phyloP scores from a whole-genome alignment of 2,329 filamentous ascomycete species.

The Ophiocordyceps camponoti-saundersi region DNA sequence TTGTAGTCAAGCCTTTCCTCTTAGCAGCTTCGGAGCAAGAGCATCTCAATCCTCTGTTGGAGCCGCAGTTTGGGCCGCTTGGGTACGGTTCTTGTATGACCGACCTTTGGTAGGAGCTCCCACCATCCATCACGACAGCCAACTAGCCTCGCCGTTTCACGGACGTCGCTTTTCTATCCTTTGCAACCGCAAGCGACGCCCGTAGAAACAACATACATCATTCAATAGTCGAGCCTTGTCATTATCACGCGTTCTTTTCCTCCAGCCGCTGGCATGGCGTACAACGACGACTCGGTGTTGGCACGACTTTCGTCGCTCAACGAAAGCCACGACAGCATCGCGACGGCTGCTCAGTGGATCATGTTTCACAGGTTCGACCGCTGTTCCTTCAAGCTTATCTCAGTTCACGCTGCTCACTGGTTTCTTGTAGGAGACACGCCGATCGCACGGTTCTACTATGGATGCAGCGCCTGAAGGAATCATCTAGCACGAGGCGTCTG shows the following conservation, averaged over 20 bases:
- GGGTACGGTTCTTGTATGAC: background rate
- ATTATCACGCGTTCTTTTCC: background rate
- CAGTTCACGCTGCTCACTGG: background rate
- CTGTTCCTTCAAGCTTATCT: background rate
- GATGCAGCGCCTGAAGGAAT: conserved; percentile 79
- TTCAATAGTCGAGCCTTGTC: background rate
- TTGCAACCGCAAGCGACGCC: background rate
- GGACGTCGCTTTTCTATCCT: background rate
- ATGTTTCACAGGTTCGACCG: conserved; percentile 80
- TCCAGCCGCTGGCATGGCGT: conserved; percentile 51
- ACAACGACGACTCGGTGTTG: conserved; percentile 87
- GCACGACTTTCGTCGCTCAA: conserved; percentile 91
- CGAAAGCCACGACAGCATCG: conserved; percentile 93
- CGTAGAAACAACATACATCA: background rate
- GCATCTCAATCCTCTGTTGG: background rate
- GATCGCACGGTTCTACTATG: conserved; percentile 84
- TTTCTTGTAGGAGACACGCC: conserved; percentile 56
- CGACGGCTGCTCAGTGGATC: conserved; percentile 95
- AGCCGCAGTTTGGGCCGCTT: background rate
- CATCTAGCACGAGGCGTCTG: conserved; percentile 67
- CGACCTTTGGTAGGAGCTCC: background rate
- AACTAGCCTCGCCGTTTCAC: background rate
- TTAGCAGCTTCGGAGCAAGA: background rate
- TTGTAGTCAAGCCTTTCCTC: background rate
- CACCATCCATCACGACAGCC: background rate